Conservation (phyloP, 140 eudicot genomes). For the Senecio squalidus region DNA sequence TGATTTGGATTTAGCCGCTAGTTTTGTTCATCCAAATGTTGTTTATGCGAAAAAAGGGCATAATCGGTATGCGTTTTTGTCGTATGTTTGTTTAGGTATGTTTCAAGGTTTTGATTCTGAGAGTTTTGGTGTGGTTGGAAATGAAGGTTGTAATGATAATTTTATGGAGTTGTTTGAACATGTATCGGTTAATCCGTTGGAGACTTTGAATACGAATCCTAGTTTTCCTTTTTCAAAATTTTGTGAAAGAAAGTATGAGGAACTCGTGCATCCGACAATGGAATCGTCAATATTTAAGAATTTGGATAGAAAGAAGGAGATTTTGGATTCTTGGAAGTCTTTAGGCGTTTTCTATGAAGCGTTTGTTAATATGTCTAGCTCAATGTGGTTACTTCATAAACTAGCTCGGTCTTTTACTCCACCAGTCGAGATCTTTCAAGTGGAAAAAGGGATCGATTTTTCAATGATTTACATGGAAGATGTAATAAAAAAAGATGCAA, state of each 20-base stretch:
- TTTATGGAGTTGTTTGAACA: slow-evolving; percentile 48
- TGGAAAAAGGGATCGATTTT: slow-evolving; percentile 77
- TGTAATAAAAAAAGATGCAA: slow-evolving; percentile 43
- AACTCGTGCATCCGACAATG: slow-evolving; percentile 90
- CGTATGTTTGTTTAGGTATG: slow-evolving; percentile 78
- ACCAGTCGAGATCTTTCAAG: slow-evolving; percentile 72
- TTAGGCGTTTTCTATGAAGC: slow-evolving; percentile 65
- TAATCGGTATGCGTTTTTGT: slow-evolving; percentile 63
- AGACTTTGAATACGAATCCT: slow-evolving; percentile 66
- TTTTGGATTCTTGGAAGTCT: slow-evolving; percentile 83
- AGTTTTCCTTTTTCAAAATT: slow-evolving; percentile 58
- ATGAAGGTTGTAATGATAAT: slow-evolving; percentile 20
- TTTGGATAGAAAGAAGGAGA: slow-evolving; percentile 57
- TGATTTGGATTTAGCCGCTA: slow-evolving; percentile 89
- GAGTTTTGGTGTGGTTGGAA: slow-evolving; percentile 38
- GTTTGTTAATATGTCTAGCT: slow-evolving; percentile 85
- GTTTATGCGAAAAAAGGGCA: slow-evolving; percentile 62
- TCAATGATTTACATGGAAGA: slow-evolving; percentile 96
- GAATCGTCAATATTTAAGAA: slow-evolving; percentile 80
- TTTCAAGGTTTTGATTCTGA: slow-evolving; percentile 61
- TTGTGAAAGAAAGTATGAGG: slow-evolving; percentile 75
- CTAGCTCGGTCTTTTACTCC: slow-evolving; percentile 72
- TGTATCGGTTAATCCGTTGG: slow-evolving; percentile 55
- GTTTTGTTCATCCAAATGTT: slow-evolving; percentile 49
- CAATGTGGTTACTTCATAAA: slow-evolving; percentile 88